A percentile compares a stretch with the other conserved stretches of the same genome.
Conservation (phyloP, 352 stramenopile species). For the Aphanomyces euteiches region DNA sequence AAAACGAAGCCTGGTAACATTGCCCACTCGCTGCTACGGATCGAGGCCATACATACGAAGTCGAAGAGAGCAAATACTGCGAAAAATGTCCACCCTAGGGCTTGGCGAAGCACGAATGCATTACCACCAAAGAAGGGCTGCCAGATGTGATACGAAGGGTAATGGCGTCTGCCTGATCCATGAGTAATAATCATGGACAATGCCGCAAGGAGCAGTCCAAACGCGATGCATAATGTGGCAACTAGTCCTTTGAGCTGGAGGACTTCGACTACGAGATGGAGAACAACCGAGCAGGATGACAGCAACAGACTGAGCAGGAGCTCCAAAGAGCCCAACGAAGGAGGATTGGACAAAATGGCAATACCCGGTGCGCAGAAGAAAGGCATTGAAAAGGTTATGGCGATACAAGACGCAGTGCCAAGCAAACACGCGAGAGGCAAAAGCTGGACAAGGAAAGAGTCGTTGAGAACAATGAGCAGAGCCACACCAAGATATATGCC, state of each 20-base stretch:
- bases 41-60: slow-evolving; percentile 39
- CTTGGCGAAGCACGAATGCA: slow-evolving; percentile 48
- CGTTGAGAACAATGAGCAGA: slow-evolving; percentile 47
- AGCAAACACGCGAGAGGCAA: slow-evolving; percentile 40
- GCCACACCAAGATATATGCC: slow-evolving; percentile 42
- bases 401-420: slow-evolving; percentile 33
- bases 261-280: slow-evolving; percentile 42
- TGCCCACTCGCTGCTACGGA: slow-evolving; percentile 31
- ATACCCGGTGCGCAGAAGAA: slow-evolving; percentile 35
- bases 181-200: slow-evolving; percentile 40
- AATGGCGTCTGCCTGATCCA: slow-evolving; percentile 36
- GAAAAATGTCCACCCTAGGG: slow-evolving; percentile 52
- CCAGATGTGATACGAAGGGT: slow-evolving; percentile 37
- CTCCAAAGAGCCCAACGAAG: slow-evolving; percentile 32
- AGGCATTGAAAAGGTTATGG: slow-evolving; percentile 39
- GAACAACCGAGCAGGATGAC: slow-evolving; percentile 39
- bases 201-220: slow-evolving; percentile 37
- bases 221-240: slow-evolving; percentile 29
- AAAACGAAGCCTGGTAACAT: slow-evolving; percentile 35
- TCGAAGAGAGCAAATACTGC: slow-evolving; percentile 52
- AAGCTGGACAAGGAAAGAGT: slow-evolving; percentile 34
- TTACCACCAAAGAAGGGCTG: slow-evolving; percentile 52
- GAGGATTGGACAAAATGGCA: not conserved
- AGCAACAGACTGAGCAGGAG: slow-evolving; percentile 45
- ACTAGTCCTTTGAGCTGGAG: slow-evolving; percentile 34